These are phyloP conservation scores for Moelleriella libera DNA, from an alignment of 2,329 filamentous ascomycete species.

Conservation along the genomic window DNA sequence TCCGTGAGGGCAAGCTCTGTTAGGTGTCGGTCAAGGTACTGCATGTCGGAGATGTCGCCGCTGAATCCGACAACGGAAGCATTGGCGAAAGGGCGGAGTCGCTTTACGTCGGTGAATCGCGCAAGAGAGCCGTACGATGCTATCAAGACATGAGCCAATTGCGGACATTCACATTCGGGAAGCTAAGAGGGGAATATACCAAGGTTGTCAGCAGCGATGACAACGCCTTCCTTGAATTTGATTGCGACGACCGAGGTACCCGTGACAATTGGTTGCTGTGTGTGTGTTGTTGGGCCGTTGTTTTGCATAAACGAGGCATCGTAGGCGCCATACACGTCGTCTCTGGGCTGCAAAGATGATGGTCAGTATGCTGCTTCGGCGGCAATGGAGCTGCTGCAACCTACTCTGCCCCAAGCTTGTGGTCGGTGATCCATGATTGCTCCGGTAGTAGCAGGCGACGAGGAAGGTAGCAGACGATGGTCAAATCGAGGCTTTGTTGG, in stretches of 20 bases:
- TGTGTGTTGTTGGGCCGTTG: constrained; percentile 64
- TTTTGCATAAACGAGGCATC: constrained; percentile 71
- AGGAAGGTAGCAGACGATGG: neutral
- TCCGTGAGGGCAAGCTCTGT: constrained; percentile 77
- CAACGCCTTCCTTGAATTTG: constrained; percentile 93
- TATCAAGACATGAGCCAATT: constrained; percentile 19
- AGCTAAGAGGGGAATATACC: constrained; percentile 34
- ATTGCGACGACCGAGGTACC: constrained; percentile 90
- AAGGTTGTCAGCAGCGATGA: constrained; percentile 93
- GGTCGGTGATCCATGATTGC: constrained; percentile 55
- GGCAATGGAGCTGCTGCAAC: constrained; percentile 15
- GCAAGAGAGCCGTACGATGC: constrained; percentile 96
- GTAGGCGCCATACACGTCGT: constrained; percentile 93
- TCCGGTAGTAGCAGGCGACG: constrained; percentile 1
- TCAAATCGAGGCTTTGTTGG: neutral
- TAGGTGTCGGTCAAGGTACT: constrained; percentile 89
- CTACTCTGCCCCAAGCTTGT: constrained; percentile 59
- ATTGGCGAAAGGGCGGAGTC: constrained; percentile 77
- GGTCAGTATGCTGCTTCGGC: constrained; percentile 6
- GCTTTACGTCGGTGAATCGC: constrained; percentile 93
- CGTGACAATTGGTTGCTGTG: constrained; percentile 85
- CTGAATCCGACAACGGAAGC: constrained; percentile 82
- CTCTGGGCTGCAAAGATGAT: constrained; percentile 56
- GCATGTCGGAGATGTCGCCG: constrained; percentile 98
- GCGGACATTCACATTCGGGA: neutral